Evolutionary conservation across 2,329 filamentous ascomycete genomes (phyloP).

Genomic region (Hymenoscyphus infarciens): DNA sequence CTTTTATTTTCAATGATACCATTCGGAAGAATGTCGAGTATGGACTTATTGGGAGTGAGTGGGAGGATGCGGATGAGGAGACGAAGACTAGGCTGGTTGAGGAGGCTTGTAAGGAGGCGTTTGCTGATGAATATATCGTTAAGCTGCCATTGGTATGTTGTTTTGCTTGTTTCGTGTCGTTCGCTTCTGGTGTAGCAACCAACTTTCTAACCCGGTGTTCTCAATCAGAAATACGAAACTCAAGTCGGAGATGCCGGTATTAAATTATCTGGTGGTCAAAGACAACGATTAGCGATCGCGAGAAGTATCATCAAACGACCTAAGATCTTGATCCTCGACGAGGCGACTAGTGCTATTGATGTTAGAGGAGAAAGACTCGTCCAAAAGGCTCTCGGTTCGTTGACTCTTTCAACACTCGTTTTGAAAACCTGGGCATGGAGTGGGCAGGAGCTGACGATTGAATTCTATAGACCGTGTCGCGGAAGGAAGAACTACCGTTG

Average conservation of each 20-base stretch:
- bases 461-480: slow-evolving; percentile 47
- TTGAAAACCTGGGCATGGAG: not conserved
- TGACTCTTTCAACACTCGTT: not conserved
- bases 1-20: slow-evolving; percentile 64
- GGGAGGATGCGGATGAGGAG: slow-evolving; percentile 51
- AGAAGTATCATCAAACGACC: slow-evolving; percentile 70
- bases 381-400: slow-evolving; percentile 41
- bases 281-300: slow-evolving; percentile 70
- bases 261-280: slow-evolving; percentile 75
- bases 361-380: slow-evolving; percentile 49
- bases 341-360: slow-evolving; percentile 54
- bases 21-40: slow-evolving; percentile 61
- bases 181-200: not conserved
- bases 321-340: slow-evolving; percentile 66
- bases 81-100: slow-evolving; percentile 57
- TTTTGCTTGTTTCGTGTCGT: not conserved
- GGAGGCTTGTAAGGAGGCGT: slow-evolving; percentile 63
- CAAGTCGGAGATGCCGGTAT: slow-evolving; percentile 73
- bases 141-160: slow-evolving; percentile 51
- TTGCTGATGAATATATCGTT: slow-evolving; percentile 66
- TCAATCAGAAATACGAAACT: slow-evolving; percentile 63
- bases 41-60: slow-evolving; percentile 51
- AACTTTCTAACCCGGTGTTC: slow-evolving; percentile 9
- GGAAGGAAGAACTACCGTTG: slow-evolving; percentile 55
- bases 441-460: not conserved